Conservation (phyloP, 1,284 basidiomycete species). For the Bondarzewia mesenterica region DNA sequence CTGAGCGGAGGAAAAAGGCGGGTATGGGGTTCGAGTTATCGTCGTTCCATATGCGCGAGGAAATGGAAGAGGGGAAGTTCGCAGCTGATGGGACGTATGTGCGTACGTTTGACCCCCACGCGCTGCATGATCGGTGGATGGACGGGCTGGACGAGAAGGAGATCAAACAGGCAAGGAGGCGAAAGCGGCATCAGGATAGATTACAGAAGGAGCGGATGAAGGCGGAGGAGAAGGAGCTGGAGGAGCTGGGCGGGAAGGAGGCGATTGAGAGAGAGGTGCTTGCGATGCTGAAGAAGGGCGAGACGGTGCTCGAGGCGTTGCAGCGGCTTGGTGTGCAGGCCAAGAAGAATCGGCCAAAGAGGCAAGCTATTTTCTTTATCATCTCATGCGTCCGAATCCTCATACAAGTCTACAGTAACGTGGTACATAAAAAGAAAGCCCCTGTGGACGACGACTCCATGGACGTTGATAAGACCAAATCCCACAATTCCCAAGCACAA, state of each 20-base stretch:
- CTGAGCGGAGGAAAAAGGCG: slow-evolving; percentile 61
- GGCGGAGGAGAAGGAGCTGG: slow-evolving; percentile 66
- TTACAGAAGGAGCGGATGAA: slow-evolving; percentile 60
- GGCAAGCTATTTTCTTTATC: slow-evolving; percentile 22
- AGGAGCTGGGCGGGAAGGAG: slow-evolving; percentile 58
- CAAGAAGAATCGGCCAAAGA: slow-evolving; percentile 36
- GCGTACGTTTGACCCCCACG: slow-evolving; percentile 83
- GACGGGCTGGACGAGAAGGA: slow-evolving; percentile 80
- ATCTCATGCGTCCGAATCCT: neutral
- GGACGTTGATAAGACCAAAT: slow-evolving; percentile 36
- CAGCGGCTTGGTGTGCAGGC: slow-evolving; percentile 75
- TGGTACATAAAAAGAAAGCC: slow-evolving; percentile 26
- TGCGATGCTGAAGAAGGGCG: slow-evolving; percentile 75
- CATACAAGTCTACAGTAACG: slow-evolving; percentile 14
- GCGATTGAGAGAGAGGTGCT: slow-evolving; percentile 66
- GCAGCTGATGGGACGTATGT: slow-evolving; percentile 89
- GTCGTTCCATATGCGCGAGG: slow-evolving; percentile 98
- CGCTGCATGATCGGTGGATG: slow-evolving; percentile 94
- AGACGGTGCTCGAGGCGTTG: slow-evolving; percentile 85
- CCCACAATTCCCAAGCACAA: slow-evolving; percentile 21
- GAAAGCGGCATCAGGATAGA: slow-evolving; percentile 62
- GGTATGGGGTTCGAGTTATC: slow-evolving; percentile 93
- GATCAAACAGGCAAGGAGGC: slow-evolving; percentile 76
- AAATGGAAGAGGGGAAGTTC: slow-evolving; percentile 97
- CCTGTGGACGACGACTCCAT: slow-evolving; percentile 28